These are phyloP conservation scores for Aureobasidium zeae DNA, from an alignment of 2,329 filamentous ascomycete species.

Conservation along the genomic window DNA sequence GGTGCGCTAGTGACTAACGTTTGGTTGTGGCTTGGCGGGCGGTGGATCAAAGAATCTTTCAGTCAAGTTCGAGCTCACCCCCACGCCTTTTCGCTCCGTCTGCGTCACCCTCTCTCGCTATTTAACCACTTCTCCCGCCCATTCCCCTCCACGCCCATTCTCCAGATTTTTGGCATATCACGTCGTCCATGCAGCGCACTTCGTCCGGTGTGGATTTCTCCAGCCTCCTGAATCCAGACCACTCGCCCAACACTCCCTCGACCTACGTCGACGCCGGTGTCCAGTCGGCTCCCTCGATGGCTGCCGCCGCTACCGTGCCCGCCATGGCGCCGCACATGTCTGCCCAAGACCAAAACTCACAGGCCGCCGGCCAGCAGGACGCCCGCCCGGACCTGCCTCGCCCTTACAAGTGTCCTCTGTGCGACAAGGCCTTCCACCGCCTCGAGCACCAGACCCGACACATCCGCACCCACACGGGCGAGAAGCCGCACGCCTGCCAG, in stretches of 20 bases:
- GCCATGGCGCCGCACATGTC: slow-evolving; percentile 48
- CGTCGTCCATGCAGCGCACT: slow-evolving; percentile 55
- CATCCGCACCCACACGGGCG: slow-evolving; percentile 93
- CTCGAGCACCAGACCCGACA: slow-evolving; percentile 88
- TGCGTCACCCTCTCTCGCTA: slow-evolving; percentile 14
- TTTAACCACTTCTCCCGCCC: slow-evolving; percentile 16
- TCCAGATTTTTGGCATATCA: slow-evolving; percentile 12
- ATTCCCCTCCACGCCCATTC: slow-evolving; percentile 15
- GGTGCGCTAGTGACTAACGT: slow-evolving; percentile 16
- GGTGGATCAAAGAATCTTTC: slow-evolving; percentile 15
- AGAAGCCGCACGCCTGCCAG: slow-evolving; percentile 95
- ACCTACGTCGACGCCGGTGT: slow-evolving; percentile 19
- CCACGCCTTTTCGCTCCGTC: slow-evolving; percentile 14
- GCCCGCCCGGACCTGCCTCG: slow-evolving; percentile 78
- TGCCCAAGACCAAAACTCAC: slow-evolving; percentile 51
- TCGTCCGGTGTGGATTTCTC: slow-evolving; percentile 65
- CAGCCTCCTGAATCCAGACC: slow-evolving; percentile 61
- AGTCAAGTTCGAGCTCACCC: slow-evolving; percentile 15
- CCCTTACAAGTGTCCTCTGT: slow-evolving; percentile 96
- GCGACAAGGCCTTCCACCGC: slow-evolving; percentile 97
- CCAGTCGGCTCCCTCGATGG: slow-evolving; percentile 25
- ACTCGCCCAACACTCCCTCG: slow-evolving; percentile 22
- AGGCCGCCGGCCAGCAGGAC: slow-evolving; percentile 48
- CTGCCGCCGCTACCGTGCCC: slow-evolving; percentile 37
- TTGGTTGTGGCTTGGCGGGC: slow-evolving; percentile 12